Percentiles rank a stretch among this genome's conserved stretches.
Evolutionary conservation across 768 basidiomycete genomes (phyloP).

Genomic region (Trametes maxima): DNA sequence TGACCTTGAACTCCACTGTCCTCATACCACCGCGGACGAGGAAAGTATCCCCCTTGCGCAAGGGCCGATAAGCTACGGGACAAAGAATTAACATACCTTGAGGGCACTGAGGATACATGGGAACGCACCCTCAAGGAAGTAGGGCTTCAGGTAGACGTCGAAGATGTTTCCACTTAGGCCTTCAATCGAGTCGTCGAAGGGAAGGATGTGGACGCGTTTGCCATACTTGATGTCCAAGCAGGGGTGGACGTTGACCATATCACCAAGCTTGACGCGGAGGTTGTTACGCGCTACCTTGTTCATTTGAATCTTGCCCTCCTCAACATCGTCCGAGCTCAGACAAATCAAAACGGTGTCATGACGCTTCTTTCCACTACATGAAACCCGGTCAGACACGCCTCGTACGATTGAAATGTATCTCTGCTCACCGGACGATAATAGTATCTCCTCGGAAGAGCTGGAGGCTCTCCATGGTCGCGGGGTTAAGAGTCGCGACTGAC

Average conservation of each 20-base stretch:
- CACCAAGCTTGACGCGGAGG: constrained; percentile 94
- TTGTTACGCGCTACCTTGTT: constrained; percentile 99
- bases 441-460: constrained; percentile 97
- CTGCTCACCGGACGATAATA: constrained; percentile 82
- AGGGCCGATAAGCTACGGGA: constrained; percentile 67
- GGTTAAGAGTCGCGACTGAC: constrained; percentile 90
- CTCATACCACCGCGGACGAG: constrained; percentile 98
- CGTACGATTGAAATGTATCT: neutral
- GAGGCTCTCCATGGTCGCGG: constrained; percentile 93
- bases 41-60: constrained; percentile 98
- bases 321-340: constrained; percentile 92
- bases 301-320: constrained; percentile 96
- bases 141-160: constrained; percentile 98
- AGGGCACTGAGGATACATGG: neutral
- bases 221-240: constrained; percentile 99
- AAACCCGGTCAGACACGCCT: neutral
- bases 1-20: constrained; percentile 98
- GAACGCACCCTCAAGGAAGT: constrained; percentile 89
- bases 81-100: constrained; percentile 6
- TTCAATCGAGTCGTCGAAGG: constrained; percentile 98
- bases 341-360: constrained; percentile 98
- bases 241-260: constrained; percentile 93
- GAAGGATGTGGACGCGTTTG: constrained; percentile 94
- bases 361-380: constrained; percentile 88
- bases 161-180: constrained; percentile 98